Base-by-base conservation (phyloP, 768 basidiomycete species). In the Terana coerulea region DNA sequence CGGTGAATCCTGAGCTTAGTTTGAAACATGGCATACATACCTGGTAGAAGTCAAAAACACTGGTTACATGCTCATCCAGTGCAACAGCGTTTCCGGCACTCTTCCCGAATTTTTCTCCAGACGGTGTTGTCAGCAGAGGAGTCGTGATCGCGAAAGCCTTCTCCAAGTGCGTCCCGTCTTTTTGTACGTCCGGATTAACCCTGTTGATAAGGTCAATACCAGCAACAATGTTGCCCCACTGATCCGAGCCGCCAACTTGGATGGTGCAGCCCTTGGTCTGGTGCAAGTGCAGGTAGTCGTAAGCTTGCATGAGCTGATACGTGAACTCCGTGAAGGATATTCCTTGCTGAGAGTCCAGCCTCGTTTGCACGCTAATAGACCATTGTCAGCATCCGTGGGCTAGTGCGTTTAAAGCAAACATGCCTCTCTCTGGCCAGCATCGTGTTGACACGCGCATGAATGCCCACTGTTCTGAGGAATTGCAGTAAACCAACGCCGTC, bases 311-410 rank as follows among this genome's bases (percentile, higher is more conserved):
- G 21, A 99, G 81, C 63, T 99, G 97, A 67, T 99, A 99, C 3
- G 91, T 84, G 70, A 99, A 98, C 66, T 99, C 97, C 17, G 95
- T 93, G 72, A 95, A 99, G n/a, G 95, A 97, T 54, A 98, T 86
- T 39, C 95, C 95, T 59, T 84, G 80, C 55, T 86, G 83, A 0
- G 90, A 83, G 5, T 74, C 71, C 48, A 98, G 75, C 24, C 95
- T 86, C 25, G 81, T 79, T 53, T 86, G 86, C 31, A 97, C 94
- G 59, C 95, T 97, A 54, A 8, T 28, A 28, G 11, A 7, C 24
- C 35, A 33, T 9, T 55, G 35, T 61, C 51, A 60, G 59, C 42
- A 35, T 1, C 33, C 12, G 15, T 1, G 14, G 25, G 10, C 25
- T 21, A 17, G 25, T 1, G 11, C 19, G 34, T 37, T 25, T 19